Evolutionary conservation across 495 filamentous ascomycete species (phyloP).

Genomic region (Mytilinidion resinicola): DNA sequence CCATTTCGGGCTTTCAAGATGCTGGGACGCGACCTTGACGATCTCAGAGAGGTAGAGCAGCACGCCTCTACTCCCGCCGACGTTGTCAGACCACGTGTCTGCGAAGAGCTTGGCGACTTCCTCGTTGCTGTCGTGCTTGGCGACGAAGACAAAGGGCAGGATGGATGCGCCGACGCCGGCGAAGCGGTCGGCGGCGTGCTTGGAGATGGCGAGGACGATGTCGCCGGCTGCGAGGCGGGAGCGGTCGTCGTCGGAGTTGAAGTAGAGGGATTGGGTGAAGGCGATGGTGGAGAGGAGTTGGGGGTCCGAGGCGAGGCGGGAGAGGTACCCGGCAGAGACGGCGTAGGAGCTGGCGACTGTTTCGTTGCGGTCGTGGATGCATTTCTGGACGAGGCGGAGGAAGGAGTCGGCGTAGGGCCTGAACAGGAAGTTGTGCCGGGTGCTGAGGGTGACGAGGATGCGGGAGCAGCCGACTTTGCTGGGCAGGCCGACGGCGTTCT

Average conservation of each 20-base stretch:
- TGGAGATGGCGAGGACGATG: constrained; percentile 69
- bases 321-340: constrained; percentile 74
- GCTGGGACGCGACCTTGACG: constrained; percentile 53
- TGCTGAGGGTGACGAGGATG: constrained; percentile 80
- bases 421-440: constrained; percentile 66
- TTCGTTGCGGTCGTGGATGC: constrained; percentile 82
- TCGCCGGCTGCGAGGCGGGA: constrained; percentile 71
- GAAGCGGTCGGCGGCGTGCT: constrained; percentile 81
- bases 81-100: constrained; percentile 84
- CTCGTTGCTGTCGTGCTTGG: constrained; percentile 74
- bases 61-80: constrained; percentile 74
- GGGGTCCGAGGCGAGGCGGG: constrained; percentile 65
- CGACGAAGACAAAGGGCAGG: constrained; percentile 81
- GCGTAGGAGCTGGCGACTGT: constrained; percentile 84
- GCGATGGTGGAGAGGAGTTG: constrained; percentile 59
- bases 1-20: constrained; percentile 77
- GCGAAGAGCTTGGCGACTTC: constrained; percentile 67
- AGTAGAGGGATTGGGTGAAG: constrained; percentile 66
- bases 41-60: constrained; percentile 82
- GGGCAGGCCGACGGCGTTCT: constrained; percentile 79
- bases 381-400: constrained; percentile 67
- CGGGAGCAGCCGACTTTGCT: constrained; percentile 86
- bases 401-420: constrained; percentile 70
- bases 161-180: constrained; percentile 64
- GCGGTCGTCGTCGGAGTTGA: constrained; percentile 64